A percentile compares a stretch with the other conserved stretches of the same genome.
Evolutionary conservation across 305 asterid species (phyloP).

Genomic region (Fraxinus dipetala): DNA sequence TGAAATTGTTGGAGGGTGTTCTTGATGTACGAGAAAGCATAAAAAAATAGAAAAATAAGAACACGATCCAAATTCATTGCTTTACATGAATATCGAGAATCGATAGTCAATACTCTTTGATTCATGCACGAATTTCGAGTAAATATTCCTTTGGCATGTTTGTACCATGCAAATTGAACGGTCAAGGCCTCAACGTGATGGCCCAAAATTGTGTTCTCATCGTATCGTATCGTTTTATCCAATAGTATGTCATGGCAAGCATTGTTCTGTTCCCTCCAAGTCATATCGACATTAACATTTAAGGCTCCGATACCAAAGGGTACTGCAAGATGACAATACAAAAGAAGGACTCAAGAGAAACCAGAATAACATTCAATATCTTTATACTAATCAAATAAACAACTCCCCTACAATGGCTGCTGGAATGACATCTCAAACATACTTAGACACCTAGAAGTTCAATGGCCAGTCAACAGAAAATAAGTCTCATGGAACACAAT

Average conservation of each 20-base stretch:
- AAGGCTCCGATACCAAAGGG: too few relatives aligned
- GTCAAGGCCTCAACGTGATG: not conserved
- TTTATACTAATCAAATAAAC: not conserved
- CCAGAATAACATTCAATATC: not conserved
- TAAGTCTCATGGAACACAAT: not conserved
- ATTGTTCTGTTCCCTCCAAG: not conserved
- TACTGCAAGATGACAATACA: not conserved
- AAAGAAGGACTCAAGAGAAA: too few relatives aligned
- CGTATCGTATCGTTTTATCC: not conserved
- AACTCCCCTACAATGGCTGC: not conserved
- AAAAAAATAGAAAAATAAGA: too few relatives aligned
- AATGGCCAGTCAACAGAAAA: not conserved
- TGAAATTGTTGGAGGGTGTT: not conserved
- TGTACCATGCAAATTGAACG: too few relatives aligned
- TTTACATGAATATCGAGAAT: not conserved
- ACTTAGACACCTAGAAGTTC: not conserved
- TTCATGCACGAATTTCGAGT: not conserved
- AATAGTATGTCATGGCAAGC: not conserved
- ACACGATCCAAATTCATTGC: not conserved
- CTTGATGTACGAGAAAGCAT: not conserved
- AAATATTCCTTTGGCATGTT: not conserved
- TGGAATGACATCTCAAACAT: not conserved
- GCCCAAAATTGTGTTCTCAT: not conserved
- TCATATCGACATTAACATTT: not conserved
- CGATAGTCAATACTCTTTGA: not conserved